Percentiles rank a stretch among this genome's conserved stretches.
Evolutionary conservation across 1,284 basidiomycete genomes (phyloP).

Genomic region (Trametes sp.): DNA sequence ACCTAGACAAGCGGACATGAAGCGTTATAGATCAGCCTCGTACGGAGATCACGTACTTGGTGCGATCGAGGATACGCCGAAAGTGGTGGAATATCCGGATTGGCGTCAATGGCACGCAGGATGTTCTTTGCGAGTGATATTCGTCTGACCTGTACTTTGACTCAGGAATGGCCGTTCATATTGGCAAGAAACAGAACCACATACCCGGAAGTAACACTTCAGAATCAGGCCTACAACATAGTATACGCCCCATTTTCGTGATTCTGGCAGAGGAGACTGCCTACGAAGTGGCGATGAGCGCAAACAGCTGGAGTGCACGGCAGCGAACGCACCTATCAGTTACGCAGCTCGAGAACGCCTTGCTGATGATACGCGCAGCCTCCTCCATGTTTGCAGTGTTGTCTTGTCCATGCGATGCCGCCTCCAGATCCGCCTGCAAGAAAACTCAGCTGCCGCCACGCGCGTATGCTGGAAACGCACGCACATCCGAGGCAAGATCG

Average conservation of each 20-base stretch:
- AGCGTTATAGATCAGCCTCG: neutral
- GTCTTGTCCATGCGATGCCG: slow-evolving; percentile 62
- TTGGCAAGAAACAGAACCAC: slow-evolving; percentile 36
- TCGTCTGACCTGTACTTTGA: slow-evolving; percentile 73
- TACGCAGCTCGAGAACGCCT: slow-evolving; percentile 91
- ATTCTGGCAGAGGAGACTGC: slow-evolving; percentile 70
- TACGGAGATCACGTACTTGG: slow-evolving; percentile 65
- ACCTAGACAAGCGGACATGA: slow-evolving; percentile 56
- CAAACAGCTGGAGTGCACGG: neutral
- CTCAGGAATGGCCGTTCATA: neutral
- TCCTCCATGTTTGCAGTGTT: slow-evolving; percentile 86
- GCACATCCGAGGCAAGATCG: slow-evolving; percentile 80
- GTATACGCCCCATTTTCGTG: slow-evolving; percentile 94
- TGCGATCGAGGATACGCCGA: slow-evolving; percentile 82
- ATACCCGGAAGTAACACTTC: slow-evolving; percentile 93
- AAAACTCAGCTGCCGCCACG: neutral
- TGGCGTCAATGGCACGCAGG: slow-evolving; percentile 87
- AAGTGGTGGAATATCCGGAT: slow-evolving; percentile 84
- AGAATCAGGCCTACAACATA: slow-evolving; percentile 92
- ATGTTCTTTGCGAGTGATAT: slow-evolving; percentile 94
- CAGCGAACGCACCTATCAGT: slow-evolving; percentile 74
- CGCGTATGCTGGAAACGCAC: slow-evolving; percentile 13
- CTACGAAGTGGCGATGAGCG: slow-evolving; percentile 18
- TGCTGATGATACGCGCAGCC: slow-evolving; percentile 89
- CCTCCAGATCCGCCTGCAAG: slow-evolving; percentile 72